Percentiles rank a stretch among this genome's conserved stretches.
phyloP scores from a whole-genome alignment of 108 stramenopile genomes.

The Cyclotella kingstonii region DNA sequence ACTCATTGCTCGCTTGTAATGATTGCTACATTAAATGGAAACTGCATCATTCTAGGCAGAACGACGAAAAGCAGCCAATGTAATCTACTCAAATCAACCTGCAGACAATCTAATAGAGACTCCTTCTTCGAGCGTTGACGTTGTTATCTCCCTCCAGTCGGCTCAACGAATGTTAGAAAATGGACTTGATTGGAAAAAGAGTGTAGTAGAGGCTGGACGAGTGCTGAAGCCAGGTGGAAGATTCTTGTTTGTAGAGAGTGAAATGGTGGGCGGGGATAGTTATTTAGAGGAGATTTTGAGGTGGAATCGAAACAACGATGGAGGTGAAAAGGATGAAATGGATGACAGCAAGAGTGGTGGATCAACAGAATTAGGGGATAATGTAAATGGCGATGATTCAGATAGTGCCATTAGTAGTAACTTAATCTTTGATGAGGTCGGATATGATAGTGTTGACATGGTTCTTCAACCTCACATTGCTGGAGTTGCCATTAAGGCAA shows the following conservation, averaged over 20 bases:
- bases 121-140: conserved; percentile 67
- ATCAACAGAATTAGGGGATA: too few relatives aligned
- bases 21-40: too few relatives aligned
- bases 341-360: conserved; percentile 25
- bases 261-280: conserved; percentile 58
- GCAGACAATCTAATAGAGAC: conserved; percentile 69
- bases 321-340: conserved; percentile 17
- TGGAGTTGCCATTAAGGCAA: conserved; percentile 74
- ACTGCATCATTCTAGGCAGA: conserved; percentile 46
- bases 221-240: conserved; percentile 86
- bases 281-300: conserved; percentile 68
- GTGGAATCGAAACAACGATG: conserved; percentile 28
- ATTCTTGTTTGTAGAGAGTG: conserved; percentile 79
- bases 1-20: too few relatives aligned
- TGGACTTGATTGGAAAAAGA: conserved; percentile 77
- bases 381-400: neutral
- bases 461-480: conserved; percentile 81
- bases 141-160: conserved; percentile 71
- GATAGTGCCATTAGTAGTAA: neutral
- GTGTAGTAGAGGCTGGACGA: conserved; percentile 71
- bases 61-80: conserved; percentile 40
- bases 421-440: conserved; percentile 69
- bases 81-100: conserved; percentile 58
- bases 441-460: conserved; percentile 79
- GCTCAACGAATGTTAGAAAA: conserved; percentile 70